Evolutionary conservation across 495 filamentous ascomycete species (phyloP).

Genomic region (Usnea hakonensis): DNA sequence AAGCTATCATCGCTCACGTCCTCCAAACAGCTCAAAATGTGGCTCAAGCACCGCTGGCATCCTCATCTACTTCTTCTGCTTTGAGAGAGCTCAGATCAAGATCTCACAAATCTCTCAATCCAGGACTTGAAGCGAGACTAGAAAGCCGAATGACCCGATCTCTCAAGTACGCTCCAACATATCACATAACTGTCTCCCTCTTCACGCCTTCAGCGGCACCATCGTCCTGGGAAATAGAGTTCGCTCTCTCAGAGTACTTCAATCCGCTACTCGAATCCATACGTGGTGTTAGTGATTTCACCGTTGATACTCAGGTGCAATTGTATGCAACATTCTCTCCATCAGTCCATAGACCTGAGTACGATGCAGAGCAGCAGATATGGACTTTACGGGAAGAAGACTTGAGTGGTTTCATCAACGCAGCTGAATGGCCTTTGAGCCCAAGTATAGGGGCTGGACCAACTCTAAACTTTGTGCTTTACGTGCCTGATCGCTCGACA

Average conservation of each 20-base stretch:
- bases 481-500: slow-evolving; percentile 56
- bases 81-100: slow-evolving; percentile 21
- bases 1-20: slow-evolving; percentile 77
- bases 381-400: slow-evolving; percentile 79
- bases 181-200: slow-evolving; percentile 91
- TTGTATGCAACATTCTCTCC: slow-evolving; percentile 75
- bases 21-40: slow-evolving; percentile 43
- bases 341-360: slow-evolving; percentile 56
- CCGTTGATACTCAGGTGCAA: slow-evolving; percentile 93
- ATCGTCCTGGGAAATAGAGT: slow-evolving; percentile 86
- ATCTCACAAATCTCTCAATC: slow-evolving; percentile 31
- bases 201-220: slow-evolving; percentile 73
- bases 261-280: slow-evolving; percentile 71
- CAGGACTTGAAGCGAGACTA: slow-evolving; percentile 45
- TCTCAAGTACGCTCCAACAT: slow-evolving; percentile 86
- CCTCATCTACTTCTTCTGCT: slow-evolving; percentile 32
- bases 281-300: slow-evolving; percentile 84
- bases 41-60: slow-evolving; percentile 28
- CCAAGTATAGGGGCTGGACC: slow-evolving; percentile 90
- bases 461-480: slow-evolving; percentile 92
- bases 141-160: slow-evolving; percentile 63
- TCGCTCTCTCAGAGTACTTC: slow-evolving; percentile 73
- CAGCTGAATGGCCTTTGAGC: slow-evolving; percentile 92
- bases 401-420: slow-evolving; percentile 90
- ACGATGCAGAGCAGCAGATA: slow-evolving; percentile 40